Evolutionary conservation across 2,329 filamentous ascomycete species (phyloP), one percentile per base, ranked within the genome.

Genomic region (Microdochium trichocladiopsis): DNA sequence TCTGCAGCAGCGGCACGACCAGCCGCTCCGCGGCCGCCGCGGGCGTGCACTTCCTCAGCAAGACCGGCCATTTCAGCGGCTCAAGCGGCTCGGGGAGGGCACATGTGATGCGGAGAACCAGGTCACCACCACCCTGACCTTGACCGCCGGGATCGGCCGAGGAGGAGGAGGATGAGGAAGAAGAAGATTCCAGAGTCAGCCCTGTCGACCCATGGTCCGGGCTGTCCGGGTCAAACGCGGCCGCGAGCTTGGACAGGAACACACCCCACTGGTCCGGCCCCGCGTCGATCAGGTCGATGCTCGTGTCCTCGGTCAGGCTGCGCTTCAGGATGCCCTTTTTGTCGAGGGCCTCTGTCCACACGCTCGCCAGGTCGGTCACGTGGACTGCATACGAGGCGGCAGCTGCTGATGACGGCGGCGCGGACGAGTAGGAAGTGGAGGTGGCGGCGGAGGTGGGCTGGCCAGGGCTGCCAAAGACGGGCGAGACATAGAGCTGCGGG

Each of bases 301-400:
- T 84, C 16, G 85, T 88, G 59, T 83, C 77, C 58, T 85, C 77
- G 23, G 78, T 69, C 52, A 80, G 73, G 25, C 82, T 86, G 54
- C 86, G 80, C 54, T 75, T 70, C 52, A 84, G 76, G 52, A 93
- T 86, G 11, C 72, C 75, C n/a, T 72, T 74, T 22, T 81, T 73
- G 52, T 83, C 77, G 22, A 91, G 69, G 9, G 66, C 74, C 67
- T 92, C 88, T 24, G 72, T 69, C 88, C 88, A 94, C n/a, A 91
- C 72, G 57, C 84, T 79, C 62, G 79, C 83, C 54, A 91, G 74
- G 63, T 93, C 88, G 2, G 87, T 90, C 37, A 93, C 63, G 53
- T 81, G 76, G 25, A 92, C 65, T 2, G 71, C 76, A 69, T 92
- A 92, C 11, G 81, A 77, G 22, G 75, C 68, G 16, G 71, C 50